Evolutionary conservation across 345 rosid species (phyloP).

Genomic region (Syzygium grande): DNA sequence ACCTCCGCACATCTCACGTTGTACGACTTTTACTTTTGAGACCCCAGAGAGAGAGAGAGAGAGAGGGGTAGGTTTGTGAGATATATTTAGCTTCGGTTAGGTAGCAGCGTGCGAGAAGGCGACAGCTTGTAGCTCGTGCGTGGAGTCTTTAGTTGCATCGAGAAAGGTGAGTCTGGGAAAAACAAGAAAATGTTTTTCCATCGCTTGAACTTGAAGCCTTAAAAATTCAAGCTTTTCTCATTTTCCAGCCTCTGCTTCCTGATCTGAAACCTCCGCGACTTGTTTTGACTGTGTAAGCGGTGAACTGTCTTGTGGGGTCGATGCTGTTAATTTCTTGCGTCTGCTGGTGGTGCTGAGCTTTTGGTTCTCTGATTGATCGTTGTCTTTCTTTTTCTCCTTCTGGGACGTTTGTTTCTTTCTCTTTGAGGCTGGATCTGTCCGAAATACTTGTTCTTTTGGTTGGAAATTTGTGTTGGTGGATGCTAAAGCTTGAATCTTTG

Average conservation of each 20-base stretch:
- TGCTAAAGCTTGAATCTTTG: neutral
- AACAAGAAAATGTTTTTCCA: neutral
- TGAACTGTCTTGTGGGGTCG: neutral
- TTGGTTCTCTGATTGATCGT: neutral
- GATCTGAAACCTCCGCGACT: neutral
- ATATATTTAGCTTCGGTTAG: neutral
- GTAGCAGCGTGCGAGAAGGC: neutral
- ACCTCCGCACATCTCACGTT: neutral
- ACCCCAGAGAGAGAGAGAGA: neutral
- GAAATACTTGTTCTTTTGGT: neutral
- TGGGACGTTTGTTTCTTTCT: neutral
- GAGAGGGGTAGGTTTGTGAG: neutral
- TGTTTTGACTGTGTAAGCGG: neutral
- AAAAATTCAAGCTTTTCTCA: neutral
- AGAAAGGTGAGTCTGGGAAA: neutral
- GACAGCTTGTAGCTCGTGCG: neutral
- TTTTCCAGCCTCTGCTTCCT: neutral
- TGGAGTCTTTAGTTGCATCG: neutral
- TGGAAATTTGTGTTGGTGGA: neutral
- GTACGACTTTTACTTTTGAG: neutral
- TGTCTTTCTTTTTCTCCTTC: neutral
- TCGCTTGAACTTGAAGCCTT: neutral
- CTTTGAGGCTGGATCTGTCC: neutral
- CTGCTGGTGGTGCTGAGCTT: neutral
- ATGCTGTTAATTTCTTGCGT: neutral